Evolutionary conservation across 148 eudicot genomes (phyloP).

Genomic region (Oxyria digyna): DNA sequence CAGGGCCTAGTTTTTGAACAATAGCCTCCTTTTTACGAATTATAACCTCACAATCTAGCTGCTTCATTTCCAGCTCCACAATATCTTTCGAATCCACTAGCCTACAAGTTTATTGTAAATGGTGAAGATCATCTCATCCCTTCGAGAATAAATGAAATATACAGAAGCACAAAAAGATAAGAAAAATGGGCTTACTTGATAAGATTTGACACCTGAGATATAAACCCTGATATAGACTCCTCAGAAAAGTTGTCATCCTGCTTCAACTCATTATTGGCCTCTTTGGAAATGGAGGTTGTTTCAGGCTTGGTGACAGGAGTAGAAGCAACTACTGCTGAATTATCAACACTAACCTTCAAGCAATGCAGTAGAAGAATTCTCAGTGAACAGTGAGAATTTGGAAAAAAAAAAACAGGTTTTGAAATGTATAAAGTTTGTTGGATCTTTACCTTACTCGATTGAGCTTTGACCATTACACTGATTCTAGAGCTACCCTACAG

Average conservation of each 20-base stretch:
- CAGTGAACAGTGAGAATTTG: constrained; percentile 10
- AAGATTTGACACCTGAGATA: constrained; percentile 55
- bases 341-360: constrained; percentile 44
- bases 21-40: constrained; percentile 69
- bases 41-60: constrained; percentile 57
- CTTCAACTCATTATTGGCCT: no score
- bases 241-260: constrained; percentile 9
- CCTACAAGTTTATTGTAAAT: constrained; percentile 34
- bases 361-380: constrained; percentile 5
- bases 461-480: constrained; percentile 35
- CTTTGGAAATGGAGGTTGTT: no score
- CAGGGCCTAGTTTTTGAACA: constrained; percentile 20
- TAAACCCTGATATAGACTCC: constrained; percentile 48
- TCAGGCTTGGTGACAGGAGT: constrained; percentile 13
- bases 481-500: constrained; percentile 19
- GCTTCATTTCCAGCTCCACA: constrained; percentile 57
- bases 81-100: constrained; percentile 86
- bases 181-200: constrained; percentile 40
- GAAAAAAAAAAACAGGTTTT: constrained; percentile 12
- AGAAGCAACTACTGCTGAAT: constrained; percentile 27
- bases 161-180: no score
- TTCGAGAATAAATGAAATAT: background rate
- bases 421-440: constrained; percentile 9
- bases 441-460: constrained; percentile 44
- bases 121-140: background rate